Conservation (phyloP, 2,329 filamentous ascomycete species). For the Fusarium ramigenum region DNA sequence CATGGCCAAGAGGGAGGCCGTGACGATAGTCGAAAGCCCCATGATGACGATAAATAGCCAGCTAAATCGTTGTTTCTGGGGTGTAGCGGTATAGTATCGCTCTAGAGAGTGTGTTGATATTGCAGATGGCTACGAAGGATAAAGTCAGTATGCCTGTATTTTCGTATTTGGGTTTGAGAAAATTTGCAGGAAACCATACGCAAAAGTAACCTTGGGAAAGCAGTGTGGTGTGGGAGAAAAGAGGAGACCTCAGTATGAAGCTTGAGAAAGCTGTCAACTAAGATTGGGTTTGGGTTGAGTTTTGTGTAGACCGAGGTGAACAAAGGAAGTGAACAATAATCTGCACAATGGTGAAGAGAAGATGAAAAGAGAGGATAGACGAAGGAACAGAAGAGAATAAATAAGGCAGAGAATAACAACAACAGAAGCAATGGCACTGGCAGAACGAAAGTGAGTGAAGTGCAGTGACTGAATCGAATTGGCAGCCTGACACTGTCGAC, state of each 20-base stretch:
- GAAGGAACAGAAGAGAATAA: neutral
- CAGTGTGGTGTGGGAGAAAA: neutral
- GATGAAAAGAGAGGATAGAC: slow-evolving; percentile 7
- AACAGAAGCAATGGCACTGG: neutral
- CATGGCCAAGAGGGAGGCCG: slow-evolving; percentile 55
- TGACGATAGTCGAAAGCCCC: slow-evolving; percentile 55
- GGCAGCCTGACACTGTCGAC: slow-evolving; percentile 3
- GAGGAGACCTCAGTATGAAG: neutral
- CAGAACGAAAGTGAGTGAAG: neutral
- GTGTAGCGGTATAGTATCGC: slow-evolving; percentile 13
- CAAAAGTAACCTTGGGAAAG: neutral
- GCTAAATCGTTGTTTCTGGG: slow-evolving; percentile 37
- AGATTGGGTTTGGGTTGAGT: neutral
- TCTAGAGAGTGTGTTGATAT: slow-evolving; percentile 28
- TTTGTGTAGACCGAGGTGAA: neutral
- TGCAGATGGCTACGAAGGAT: slow-evolving; percentile 21
- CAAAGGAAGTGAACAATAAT: slow-evolving; percentile 7
- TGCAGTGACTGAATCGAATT: neutral
- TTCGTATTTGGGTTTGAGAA: neutral
- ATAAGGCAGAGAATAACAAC: slow-evolving; percentile 5
- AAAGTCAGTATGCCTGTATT: slow-evolving; percentile 16
- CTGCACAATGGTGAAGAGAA: neutral
- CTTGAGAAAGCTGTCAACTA: slow-evolving; percentile 17
- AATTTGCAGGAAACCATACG: neutral
- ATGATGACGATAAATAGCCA: slow-evolving; percentile 56